phyloP scores from a whole-genome alignment of 2,329 filamentous ascomycete species.

The Aspergillus quadricinctus region DNA sequence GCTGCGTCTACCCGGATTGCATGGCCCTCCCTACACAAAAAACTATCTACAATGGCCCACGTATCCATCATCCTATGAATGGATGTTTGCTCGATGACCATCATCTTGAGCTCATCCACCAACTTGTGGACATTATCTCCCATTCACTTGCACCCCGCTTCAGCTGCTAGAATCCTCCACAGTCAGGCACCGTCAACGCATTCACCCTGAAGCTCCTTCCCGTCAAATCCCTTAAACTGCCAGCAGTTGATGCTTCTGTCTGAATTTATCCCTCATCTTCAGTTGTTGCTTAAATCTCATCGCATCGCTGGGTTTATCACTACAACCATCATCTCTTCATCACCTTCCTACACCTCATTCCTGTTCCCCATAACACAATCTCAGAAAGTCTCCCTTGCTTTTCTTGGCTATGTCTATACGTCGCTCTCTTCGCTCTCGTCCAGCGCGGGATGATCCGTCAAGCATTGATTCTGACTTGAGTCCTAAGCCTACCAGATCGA shows the following conservation, averaged over 20 bases:
- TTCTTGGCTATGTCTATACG: slow-evolving; percentile 31
- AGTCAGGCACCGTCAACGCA: slow-evolving; percentile 3
- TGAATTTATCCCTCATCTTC: neutral
- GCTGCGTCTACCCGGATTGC: slow-evolving; percentile 30
- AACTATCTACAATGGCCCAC: slow-evolving; percentile 13
- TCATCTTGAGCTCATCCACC: neutral
- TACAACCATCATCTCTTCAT: neutral
- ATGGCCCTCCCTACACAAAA: slow-evolving; percentile 8
- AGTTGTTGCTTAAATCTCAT: neutral
- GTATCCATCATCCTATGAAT: slow-evolving; percentile 10
- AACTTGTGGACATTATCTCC: slow-evolving; percentile 5
- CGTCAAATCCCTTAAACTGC: neutral
- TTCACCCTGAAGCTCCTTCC: neutral
- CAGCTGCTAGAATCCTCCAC: slow-evolving; percentile 15
- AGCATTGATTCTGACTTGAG: slow-evolving; percentile 31
- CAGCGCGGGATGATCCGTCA: slow-evolving; percentile 22
- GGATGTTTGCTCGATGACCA: neutral
- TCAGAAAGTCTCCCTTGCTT: neutral
- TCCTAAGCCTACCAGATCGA: slow-evolving; percentile 36
- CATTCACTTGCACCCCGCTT: slow-evolving; percentile 8
- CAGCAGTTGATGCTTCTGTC: neutral
- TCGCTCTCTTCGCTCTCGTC: slow-evolving; percentile 37
- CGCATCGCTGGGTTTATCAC: neutral
- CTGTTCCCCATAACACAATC: neutral
- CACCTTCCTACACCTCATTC: neutral